Conservation (phyloP, 768 basidiomycete species). For the Termitomyces sp. region DNA sequence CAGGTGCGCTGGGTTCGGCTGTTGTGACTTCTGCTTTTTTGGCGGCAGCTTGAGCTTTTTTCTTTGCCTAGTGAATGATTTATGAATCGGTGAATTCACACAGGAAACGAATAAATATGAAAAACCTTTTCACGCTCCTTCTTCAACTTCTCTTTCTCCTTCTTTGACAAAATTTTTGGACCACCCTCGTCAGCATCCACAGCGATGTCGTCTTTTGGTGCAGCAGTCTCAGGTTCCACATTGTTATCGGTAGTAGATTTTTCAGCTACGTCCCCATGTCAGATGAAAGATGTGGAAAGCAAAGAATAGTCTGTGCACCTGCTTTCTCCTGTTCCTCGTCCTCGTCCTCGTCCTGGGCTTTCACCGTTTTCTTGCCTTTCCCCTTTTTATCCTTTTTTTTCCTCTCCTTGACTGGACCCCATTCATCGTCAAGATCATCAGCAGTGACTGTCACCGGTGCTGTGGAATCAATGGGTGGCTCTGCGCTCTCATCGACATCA, state of each 20-base stretch:
- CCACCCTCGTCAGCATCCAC: conserved; percentile 56
- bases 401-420: conserved; percentile 58
- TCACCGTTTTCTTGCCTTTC: conserved; percentile 42
- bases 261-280: conserved; percentile 14
- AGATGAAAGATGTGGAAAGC: not conserved
- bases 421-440: conserved; percentile 72
- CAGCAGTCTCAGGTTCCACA: conserved; percentile 17
- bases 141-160: conserved; percentile 96
- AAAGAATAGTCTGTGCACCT: conserved; percentile 6
- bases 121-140: conserved; percentile 93
- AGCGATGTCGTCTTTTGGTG: conserved; percentile 33
- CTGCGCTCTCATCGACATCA: conserved; percentile 23
- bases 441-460: conserved; percentile 51
- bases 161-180: conserved; percentile 77
- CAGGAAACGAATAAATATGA: not conserved
- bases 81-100: not conserved
- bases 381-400: conserved; percentile 59
- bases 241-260: conserved; percentile 17
- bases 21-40: conserved; percentile 53
- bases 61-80: conserved; percentile 64
- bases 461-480: conserved; percentile 28
- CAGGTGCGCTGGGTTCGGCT: conserved; percentile 20
- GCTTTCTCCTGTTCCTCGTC: conserved; percentile 29
- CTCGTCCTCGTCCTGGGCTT: conserved; percentile 33
- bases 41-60: conserved; percentile 88